Evolutionary conservation across 192 early-diverging fungal genomes (phyloP), one percentile per base, ranked within the genome.

Genomic region (Rhizophlyctis rosea): DNA sequence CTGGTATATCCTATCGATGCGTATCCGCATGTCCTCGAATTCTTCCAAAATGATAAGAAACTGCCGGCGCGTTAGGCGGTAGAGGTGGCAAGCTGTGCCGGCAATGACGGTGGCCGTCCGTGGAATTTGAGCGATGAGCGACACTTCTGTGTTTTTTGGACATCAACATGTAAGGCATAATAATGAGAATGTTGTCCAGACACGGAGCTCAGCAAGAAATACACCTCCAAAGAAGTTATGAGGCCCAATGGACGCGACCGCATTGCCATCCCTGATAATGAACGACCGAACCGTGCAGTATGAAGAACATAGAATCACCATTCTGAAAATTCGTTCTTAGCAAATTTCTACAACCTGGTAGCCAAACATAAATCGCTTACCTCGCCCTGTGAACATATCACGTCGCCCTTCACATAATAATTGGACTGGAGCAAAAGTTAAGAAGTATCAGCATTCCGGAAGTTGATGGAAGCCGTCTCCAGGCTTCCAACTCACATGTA

Each of bases 241-340:
- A 31, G 69, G 62, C 34, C 52, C 28, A 1, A 81, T 30, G 4
- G 61, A 67, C 52, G 68, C 76, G 24, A 72, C 65, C 25, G 47
- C 28, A 4, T 69, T 72, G 9, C 68, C 65, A 31, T 71, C 68
- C 3, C 80, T 68, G 18, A 75, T 69, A 34, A 80, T 68, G n/a
- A 14, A 71, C 72, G 1, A 82, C 72, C 13, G 47, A 48, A 1
- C 80, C 80, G 54, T 51, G 61, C 18, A 75, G 47, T 29, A 82
- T 78, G 61, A 82, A 82, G 57, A 70, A 82, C 80, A 82, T 82
- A 16, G 72, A 66, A 59, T 79, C 74, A 50, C 80, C 80, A 54
- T 69, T 62, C 75, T 79, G 16, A 3, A 32, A 34, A 7, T n/a
- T n/a, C n/a, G n/a, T n/a, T n/a, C n/a, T n/a, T n/a, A n/a, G n/a